phyloP scores from a whole-genome alignment of 257 asterid genomes.

The Solanum chilense region DNA sequence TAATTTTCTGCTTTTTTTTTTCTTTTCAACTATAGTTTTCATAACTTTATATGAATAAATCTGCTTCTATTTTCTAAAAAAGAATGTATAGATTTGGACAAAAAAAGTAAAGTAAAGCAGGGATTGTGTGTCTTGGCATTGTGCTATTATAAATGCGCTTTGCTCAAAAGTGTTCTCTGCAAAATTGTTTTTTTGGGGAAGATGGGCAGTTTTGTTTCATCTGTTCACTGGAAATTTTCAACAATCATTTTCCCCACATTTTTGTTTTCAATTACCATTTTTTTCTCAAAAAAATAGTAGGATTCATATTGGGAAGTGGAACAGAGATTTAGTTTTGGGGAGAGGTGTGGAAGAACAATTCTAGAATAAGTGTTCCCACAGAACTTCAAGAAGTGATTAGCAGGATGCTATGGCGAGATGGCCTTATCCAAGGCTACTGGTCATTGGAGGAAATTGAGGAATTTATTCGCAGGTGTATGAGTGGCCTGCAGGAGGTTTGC shows the following conservation, averaged over 20 bases:
- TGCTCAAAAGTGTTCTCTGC: slow-evolving; percentile 47
- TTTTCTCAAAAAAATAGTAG: neutral
- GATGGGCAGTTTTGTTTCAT: slow-evolving; percentile 54
- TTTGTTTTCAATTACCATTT: neutral
- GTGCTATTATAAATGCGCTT: slow-evolving; percentile 30
- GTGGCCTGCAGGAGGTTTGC: neutral
- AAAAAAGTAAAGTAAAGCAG: slow-evolving; percentile 9
- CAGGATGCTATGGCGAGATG: neutral
- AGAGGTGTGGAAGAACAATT: neutral
- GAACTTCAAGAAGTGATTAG: neutral
- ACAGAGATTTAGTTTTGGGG: neutral
- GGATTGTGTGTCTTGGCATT: slow-evolving; percentile 38
- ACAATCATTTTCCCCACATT: slow-evolving; percentile 49
- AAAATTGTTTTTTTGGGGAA: slow-evolving; percentile 16
- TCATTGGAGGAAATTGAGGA: neutral
- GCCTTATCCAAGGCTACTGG: neutral
- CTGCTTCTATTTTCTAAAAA: neutral
- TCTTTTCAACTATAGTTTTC: neutral
- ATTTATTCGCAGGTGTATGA: neutral
- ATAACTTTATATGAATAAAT: neutral
- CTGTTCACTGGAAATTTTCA: slow-evolving; percentile 26
- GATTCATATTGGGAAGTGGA: neutral
- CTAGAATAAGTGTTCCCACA: neutral
- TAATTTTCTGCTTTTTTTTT: neutral
- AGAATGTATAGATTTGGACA: neutral